Evolutionary conservation across 805 yeast genomes (phyloP).

Genomic region (Phaffomyces antillensis): DNA sequence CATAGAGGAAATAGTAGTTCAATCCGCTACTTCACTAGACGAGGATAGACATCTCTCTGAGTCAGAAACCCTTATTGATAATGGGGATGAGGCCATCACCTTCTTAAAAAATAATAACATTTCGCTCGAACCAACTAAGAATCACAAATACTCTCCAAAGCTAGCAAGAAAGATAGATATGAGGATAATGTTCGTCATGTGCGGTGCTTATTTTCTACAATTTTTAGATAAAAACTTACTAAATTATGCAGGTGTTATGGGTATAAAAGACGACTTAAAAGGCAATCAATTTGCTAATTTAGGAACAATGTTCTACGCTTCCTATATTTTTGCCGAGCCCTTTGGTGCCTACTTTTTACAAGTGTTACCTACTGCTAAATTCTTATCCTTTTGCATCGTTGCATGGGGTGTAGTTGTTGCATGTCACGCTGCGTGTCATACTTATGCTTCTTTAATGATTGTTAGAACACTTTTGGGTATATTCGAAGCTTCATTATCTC

Average conservation of each 20-base stretch:
- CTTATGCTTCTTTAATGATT: conserved; percentile 49
- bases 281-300: conserved; percentile 44
- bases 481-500: conserved; percentile 49
- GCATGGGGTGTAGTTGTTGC: conserved; percentile 50
- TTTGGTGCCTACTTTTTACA: conserved; percentile 42
- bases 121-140: neutral
- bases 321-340: conserved; percentile 50
- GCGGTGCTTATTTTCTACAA: conserved; percentile 49
- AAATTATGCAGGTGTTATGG: conserved; percentile 61
- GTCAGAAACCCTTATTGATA: neutral
- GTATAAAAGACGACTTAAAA: conserved; percentile 42
- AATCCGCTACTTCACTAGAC: neutral
- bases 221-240: conserved; percentile 52
- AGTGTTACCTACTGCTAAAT: conserved; percentile 45
- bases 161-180: conserved; percentile 36
- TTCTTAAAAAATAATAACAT: conserved; percentile 14
- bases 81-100: conserved; percentile 19
- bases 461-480: conserved; percentile 46
- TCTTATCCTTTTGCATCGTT: conserved; percentile 38
- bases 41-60: neutral
- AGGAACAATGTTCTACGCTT: conserved; percentile 46
- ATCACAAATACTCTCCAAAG: conserved; percentile 12
- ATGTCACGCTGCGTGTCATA: conserved; percentile 44
- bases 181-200: conserved; percentile 41
- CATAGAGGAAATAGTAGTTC: neutral